These are phyloP conservation scores for Populus deltoides DNA, from an alignment of 345 rosid genomes.

Conservation along the genomic window DNA sequence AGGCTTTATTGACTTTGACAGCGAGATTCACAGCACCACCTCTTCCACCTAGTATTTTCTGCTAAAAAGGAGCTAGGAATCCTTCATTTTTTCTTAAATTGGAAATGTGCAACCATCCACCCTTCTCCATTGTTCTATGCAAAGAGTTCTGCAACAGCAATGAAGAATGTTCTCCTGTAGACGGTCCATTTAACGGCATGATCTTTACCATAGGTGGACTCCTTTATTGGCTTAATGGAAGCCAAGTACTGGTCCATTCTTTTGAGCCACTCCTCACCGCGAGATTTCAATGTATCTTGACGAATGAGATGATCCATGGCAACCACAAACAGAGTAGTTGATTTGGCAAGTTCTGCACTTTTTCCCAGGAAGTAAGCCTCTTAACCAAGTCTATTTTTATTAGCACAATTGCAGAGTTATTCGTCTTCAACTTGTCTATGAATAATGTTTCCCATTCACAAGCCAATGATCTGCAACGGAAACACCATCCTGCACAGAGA, in stretches of 20 bases:
- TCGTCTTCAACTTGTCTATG: constrained; percentile 60
- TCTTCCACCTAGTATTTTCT: neutral
- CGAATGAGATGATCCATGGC: neutral
- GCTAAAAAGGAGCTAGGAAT: neutral
- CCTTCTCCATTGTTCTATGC: constrained; percentile 81
- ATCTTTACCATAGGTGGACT: constrained; percentile 72
- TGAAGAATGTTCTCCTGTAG: constrained; percentile 86
- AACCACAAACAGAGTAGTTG: neutral
- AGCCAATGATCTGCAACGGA: constrained; percentile 74
- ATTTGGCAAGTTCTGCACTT: neutral
- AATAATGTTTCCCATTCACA: constrained; percentile 76
- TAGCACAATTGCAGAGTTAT: neutral
- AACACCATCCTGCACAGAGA: constrained; percentile 55
- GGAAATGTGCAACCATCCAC: constrained; percentile 81
- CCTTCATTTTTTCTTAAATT: constrained; percentile 69
- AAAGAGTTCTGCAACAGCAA: constrained; percentile 79
- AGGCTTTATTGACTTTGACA: neutral
- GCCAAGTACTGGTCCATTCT: constrained; percentile 66
- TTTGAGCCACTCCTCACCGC: constrained; percentile 83
- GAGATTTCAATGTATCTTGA: neutral
- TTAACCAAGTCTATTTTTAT: neutral
- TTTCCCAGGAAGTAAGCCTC: neutral
- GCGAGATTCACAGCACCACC: neutral
- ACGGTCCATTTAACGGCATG: constrained; percentile 77
- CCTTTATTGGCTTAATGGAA: constrained; percentile 63